These are phyloP conservation scores for Colletotrichum sp. DNA, from an alignment of 2,329 filamentous ascomycete genomes.

Conservation along the genomic window DNA sequence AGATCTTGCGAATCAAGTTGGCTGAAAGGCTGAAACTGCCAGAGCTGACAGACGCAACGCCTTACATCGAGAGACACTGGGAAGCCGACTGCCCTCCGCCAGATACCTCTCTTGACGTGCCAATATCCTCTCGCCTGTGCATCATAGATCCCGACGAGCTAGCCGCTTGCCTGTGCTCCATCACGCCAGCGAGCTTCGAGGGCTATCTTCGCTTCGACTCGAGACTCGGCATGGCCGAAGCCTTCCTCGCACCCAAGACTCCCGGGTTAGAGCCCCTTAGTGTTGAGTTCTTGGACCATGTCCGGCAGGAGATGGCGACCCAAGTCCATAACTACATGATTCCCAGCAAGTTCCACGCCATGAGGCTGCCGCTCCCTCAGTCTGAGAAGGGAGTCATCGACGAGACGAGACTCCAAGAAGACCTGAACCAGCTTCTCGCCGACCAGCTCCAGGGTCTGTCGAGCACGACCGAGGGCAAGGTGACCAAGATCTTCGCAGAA, in stretches of 20 bases:
- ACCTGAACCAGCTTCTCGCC: constrained; percentile 20
- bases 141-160: constrained; percentile 33
- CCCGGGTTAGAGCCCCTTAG: background rate
- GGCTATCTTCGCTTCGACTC: constrained; percentile 16
- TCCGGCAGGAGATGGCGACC: constrained; percentile 19
- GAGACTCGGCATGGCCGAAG: constrained; percentile 14
- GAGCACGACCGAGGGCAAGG: constrained; percentile 37
- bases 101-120: constrained; percentile 48
- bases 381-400: constrained; percentile 36
- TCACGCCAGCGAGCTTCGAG: constrained; percentile 21
- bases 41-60: constrained; percentile 48
- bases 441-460: constrained; percentile 27
- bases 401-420: constrained; percentile 36
- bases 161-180: constrained; percentile 25
- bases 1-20: constrained; percentile 59
- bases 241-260: constrained; percentile 27
- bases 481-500: constrained; percentile 49
- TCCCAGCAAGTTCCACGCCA: constrained; percentile 38
- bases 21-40: constrained; percentile 51
- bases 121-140: constrained; percentile 42
- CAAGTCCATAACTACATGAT: constrained; percentile 39
- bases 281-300: background rate
- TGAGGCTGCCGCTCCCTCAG: constrained; percentile 39
- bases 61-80: constrained; percentile 51
- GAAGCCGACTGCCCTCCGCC: constrained; percentile 53